Base-by-base conservation (phyloP, 495 filamentous ascomycete species). In the Talaromyces adpressus region DNA sequence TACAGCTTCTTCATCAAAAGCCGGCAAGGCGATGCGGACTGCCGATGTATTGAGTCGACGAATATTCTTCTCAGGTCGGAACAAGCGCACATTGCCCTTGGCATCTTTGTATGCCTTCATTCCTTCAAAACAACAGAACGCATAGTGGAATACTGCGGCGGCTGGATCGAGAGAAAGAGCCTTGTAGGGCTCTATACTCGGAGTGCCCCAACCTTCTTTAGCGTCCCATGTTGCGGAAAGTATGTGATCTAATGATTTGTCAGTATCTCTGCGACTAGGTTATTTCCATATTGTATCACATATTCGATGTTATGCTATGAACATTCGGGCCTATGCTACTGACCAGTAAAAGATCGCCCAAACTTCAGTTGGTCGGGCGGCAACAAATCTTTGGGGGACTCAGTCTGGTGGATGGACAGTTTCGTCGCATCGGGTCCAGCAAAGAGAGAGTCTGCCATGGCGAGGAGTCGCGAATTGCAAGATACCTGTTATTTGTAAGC, bases 41-140 rank as follows among this genome's bases (percentile, higher is more conserved):
- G 88, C 82, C 7, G 86, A 90, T 60, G 80, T 81, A 9, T 73
- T 66, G 82, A 94, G 87, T 63, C 91, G 88, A 22, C 69, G 71
- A 62, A 80, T 78, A 75, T 95, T 95, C 57, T 81, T 73, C 60
- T 88, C 74, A 1, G 89, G 86, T 34, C 91, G 86, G 80, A 95
- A 94, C 41, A 93, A 74, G 29, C 91, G 88, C 27, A 93, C 75
- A 57, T 83, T 82, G 41, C 88, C 88, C 73, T 93, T 87, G 25
- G 25, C 36, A 36, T 89, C 90, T 62, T 89, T 87, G 78, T 91
- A 93, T 39, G 82, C 84, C 72, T 93, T 94, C 73, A 92, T 79
- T 27, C 91, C 91, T 70, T 94, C 91, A 75, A 93, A 93, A 75
- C 91, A 93, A 67, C 91, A 87, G 34, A 88, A 92, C 6, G 91